Evolutionary conservation across 176 grass and related monocot species (phyloP).

Genomic region (Otatea glauca): DNA sequence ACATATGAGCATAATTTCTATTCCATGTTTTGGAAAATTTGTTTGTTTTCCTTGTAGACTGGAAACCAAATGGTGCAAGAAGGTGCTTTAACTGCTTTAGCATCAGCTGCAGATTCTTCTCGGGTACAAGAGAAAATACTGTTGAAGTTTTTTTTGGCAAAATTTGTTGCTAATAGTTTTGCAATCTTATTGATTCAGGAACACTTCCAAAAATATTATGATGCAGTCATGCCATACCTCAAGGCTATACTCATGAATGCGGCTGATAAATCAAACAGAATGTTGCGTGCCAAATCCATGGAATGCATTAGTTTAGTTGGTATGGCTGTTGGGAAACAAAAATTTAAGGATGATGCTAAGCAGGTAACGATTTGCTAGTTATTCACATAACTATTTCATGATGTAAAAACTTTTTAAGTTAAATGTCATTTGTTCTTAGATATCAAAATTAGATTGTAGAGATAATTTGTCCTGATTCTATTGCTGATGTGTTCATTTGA

Average conservation of each 20-base stretch:
- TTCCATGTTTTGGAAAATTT: constrained; percentile 31
- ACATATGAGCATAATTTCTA: neutral
- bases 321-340: constrained; percentile 97
- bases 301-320: constrained; percentile 99
- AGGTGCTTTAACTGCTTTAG: constrained; percentile 94
- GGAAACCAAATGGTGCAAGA: constrained; percentile 99
- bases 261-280: constrained; percentile 95
- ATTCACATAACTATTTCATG: neutral
- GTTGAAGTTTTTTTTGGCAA: constrained; percentile 31
- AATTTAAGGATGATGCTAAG: constrained; percentile 96
- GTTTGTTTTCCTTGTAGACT: constrained; percentile 53
- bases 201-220: constrained; percentile 98
- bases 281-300: constrained; percentile 99
- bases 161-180: constrained; percentile 30
- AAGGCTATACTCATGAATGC: constrained; percentile 97
- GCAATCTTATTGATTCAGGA: constrained; percentile 59
- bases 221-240: constrained; percentile 94
- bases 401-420: constrained; percentile 25
- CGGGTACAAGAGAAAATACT: constrained; percentile 57
- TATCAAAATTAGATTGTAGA: constrained; percentile 13
- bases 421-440: neutral
- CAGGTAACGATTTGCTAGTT: constrained; percentile 62
- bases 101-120: constrained; percentile 97
- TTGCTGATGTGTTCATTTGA: neutral
- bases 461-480: constrained; percentile 27